phyloP scores from a whole-genome alignment of 768 basidiomycete genomes.

The Leccinum incarnatum region DNA sequence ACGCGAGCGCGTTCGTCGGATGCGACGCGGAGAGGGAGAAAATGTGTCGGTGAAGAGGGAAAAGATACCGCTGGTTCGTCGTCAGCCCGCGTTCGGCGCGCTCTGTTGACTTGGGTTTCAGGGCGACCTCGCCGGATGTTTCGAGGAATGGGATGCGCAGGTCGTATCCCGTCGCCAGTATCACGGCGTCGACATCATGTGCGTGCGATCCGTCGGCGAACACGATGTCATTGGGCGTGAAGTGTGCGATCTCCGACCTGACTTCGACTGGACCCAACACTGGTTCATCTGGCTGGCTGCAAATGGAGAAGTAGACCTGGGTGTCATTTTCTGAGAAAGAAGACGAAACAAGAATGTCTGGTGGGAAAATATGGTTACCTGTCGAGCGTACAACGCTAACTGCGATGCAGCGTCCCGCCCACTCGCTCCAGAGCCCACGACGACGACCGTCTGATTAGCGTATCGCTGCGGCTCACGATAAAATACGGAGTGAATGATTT shows the following conservation, averaged over 20 bases:
- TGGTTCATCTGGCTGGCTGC: slow-evolving; percentile 20
- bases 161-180: slow-evolving; percentile 58
- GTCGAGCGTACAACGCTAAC: slow-evolving; percentile 36
- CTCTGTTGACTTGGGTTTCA: slow-evolving; percentile 16
- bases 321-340: background rate
- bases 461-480: slow-evolving; percentile 49
- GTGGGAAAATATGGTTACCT: slow-evolving; percentile 34
- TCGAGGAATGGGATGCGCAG: slow-evolving; percentile 49
- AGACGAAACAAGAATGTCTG: background rate
- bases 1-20: slow-evolving; percentile 51
- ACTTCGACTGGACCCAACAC: slow-evolving; percentile 23
- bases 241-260: slow-evolving; percentile 48
- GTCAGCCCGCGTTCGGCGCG: slow-evolving; percentile 30
- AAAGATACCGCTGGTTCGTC: slow-evolving; percentile 52
- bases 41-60: slow-evolving; percentile 52
- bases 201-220: slow-evolving; percentile 46
- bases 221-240: slow-evolving; percentile 42
- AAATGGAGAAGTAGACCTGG: slow-evolving; percentile 38
- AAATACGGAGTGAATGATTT: slow-evolving; percentile 52
- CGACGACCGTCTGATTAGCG: slow-evolving; percentile 41
- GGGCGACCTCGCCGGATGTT: slow-evolving; percentile 22
- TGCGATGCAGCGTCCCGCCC: slow-evolving; percentile 49
- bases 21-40: slow-evolving; percentile 47
- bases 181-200: slow-evolving; percentile 42
- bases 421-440: slow-evolving; percentile 48